Base-by-base conservation (phyloP, 2,329 filamentous ascomycete genomes). In the Botrytis squamosa region DNA sequence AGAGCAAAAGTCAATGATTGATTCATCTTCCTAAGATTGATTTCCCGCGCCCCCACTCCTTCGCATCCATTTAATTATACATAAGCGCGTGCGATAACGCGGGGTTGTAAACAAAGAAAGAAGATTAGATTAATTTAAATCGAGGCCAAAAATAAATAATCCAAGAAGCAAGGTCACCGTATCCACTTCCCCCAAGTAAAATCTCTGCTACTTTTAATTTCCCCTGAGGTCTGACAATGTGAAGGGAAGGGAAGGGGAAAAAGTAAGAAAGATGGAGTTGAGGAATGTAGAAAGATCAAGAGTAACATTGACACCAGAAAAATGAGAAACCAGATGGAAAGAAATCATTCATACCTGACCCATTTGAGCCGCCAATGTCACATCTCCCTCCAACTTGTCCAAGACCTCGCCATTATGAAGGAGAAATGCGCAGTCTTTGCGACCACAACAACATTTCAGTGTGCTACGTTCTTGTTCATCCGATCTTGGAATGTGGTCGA, bases 321-420 rank as follows among this genome's bases (percentile, higher is more conserved):
- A 55, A n/a, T 55, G 49, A 55, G 49, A 55, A 55, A n/a, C 36
- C 25, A 14, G 25, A 40, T 62, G n/a, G 36, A 63, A n/a, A 63
- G 60, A 67, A 79, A 76, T 18, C 76, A 10, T 70, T 89, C 93
- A 81, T 91, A 98, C 95, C 92, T 98, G 93, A 77, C 96, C 96
- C 79, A 98, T 88, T 81, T 92, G 88, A 67, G 94, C 96, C 59
- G 96, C 96, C 70, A 90, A 93, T 79, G 91, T 90, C 71, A 98
- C 92, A 84, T 98, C 93, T 79, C 91, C 92, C 84, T 98, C 95
- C 77, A 98, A 87, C 75, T 89, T 91, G 78, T 93, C 91, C 65
- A 98, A 86, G 76, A 94, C 87, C 64, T 88, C 87, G 82, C 90
- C 91, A 83, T 95, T 98, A 84, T 95, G 91, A 82, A 89, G 90